Percentiles rank a stretch among this genome's conserved stretches.
These are phyloP conservation scores for Vicia villosa DNA, from an alignment of 306 rosid species.

Conservation along the genomic window DNA sequence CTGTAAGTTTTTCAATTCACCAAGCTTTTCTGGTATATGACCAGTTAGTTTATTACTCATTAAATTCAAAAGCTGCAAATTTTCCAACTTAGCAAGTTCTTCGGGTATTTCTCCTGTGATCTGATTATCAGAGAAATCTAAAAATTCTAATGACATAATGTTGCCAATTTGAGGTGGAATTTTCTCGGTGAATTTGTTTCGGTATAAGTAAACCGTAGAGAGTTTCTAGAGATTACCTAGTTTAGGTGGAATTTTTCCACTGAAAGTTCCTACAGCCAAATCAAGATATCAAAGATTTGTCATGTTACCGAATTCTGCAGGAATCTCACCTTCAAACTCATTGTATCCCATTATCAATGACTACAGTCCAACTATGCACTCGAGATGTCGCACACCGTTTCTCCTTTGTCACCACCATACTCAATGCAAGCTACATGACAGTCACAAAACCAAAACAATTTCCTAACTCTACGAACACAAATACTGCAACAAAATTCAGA, in stretches of 20 bases:
- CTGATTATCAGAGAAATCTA: constrained; percentile 86
- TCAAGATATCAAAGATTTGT: constrained; percentile 80
- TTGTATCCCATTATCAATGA: constrained; percentile 83
- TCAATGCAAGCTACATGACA: no score
- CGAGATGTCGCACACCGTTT: no score
- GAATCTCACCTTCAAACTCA: constrained; percentile 71
- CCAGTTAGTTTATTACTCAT: constrained; percentile 81
- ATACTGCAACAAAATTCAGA: no score
- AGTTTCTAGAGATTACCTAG: constrained; percentile 68
- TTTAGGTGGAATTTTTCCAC: constrained; percentile 78
- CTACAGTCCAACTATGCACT: no score
- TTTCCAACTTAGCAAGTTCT: constrained; percentile 60
- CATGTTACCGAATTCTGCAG: constrained; percentile 76
- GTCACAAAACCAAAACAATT: no score
- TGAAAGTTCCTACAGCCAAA: constrained; percentile 74
- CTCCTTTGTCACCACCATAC: no score
- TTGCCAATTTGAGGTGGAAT: constrained; percentile 73
- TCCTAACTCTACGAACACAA: no score
- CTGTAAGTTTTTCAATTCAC: constrained; percentile 63
- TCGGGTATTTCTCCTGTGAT: constrained; percentile 83
- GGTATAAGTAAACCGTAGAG: constrained; percentile 68
- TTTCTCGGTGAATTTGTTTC: constrained; percentile 69
- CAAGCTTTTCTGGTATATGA: constrained; percentile 63
- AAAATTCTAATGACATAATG: constrained; percentile 59
- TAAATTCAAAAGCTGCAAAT: constrained; percentile 74